Evolutionary conservation across 257 asterid genomes (phyloP), one percentile per base, ranked within the genome.

Genomic region (Orobanche coerulescens): DNA sequence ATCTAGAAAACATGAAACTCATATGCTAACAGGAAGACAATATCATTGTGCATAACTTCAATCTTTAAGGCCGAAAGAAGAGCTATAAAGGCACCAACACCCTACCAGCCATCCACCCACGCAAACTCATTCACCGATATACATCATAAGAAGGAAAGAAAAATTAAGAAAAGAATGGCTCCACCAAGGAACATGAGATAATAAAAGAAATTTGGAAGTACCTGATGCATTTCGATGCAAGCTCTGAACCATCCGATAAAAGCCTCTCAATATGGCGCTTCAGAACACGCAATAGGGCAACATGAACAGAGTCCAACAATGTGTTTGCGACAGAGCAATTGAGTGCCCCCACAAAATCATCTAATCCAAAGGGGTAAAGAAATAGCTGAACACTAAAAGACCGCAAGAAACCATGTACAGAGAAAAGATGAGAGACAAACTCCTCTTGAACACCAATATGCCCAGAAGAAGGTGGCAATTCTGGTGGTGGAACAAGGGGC

Each of bases 261-360:
- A 77, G 75, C 71, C 74, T 87, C 75, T 84, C 93, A 3, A 90
- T 48, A 44, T 87, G 85, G 23, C 76, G 81, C 78, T 74, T 84
- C 76, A 90, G 71, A 22, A 62, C 77, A 64, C 77, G 80, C 88
- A 90, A 61, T 25, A 90, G 79, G 66, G 93, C 84, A 63, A 90
- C 87, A 18, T 90, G 94, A 62, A 87, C 72, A 33, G 90, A 90
- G 73, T 87, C 97, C 81, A 90, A 63, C 81, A 90, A 81, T 42
- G 88, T 81, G 71, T 82, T 90, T 18, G 86, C 82, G 68, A 62
- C 73, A 67, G 79, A 57, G 75, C 88, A 90, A 71, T 81, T 90
- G 50, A 90, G 78, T 30, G 97, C 88, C 42, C 97, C 97, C 78
- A 90, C 97, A 82, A 90, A 86, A 44, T 84, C 95, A 77, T 90